Evolutionary conservation across 495 filamentous ascomycete species (phyloP), one percentile per base, ranked within the genome.

Genomic region (Penicillium herquei): DNA sequence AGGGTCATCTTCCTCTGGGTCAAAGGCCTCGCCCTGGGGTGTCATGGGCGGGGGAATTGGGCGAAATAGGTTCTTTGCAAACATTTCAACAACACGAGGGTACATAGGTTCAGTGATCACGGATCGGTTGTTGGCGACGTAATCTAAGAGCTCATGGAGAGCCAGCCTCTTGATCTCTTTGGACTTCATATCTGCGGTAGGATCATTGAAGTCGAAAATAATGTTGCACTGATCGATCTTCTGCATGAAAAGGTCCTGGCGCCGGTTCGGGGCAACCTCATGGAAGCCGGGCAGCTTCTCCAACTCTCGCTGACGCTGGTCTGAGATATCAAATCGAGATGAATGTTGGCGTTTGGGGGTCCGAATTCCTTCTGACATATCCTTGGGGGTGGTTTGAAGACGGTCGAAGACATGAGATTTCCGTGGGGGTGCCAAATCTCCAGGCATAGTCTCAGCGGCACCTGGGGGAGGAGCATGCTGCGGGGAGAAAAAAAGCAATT

Each of bases 211-310:
- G 72, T 99, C 94, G 65, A 99, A 99, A 62, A 99, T 99, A 73
- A 99, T 95, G 67, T 99, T 99, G 79, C 94, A 99, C 72, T 99
- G 94, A 66, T 98, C 94, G 65, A 99, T 95, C 81, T 99, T 99
- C 70, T 98, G 92, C 93, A 99, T 96, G 76, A 99, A 99, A 14
- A 99, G 82, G 41, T 98, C 94, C 75, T 99, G 93, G 49, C 94
- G 88, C 35, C 92, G 84, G 59, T 96, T 92, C 16, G 94, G 95
- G 9, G 93, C 87, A 46, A 98, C 94, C 73, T 99, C 94, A 68
- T 98, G 94, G 76, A 99, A 99, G n/a, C 94, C 93, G 1, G 92
- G 92, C 11, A 98, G 78, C 75, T 99, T 99, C 67, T 98, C 95
- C 41, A 99, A 77, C 73, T 99, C 94, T 60, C 94, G 82, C 68